These are phyloP conservation scores for Panicum virgatum DNA, from an alignment of 202 grass and related monocot genomes.

Conservation along the genomic window DNA sequence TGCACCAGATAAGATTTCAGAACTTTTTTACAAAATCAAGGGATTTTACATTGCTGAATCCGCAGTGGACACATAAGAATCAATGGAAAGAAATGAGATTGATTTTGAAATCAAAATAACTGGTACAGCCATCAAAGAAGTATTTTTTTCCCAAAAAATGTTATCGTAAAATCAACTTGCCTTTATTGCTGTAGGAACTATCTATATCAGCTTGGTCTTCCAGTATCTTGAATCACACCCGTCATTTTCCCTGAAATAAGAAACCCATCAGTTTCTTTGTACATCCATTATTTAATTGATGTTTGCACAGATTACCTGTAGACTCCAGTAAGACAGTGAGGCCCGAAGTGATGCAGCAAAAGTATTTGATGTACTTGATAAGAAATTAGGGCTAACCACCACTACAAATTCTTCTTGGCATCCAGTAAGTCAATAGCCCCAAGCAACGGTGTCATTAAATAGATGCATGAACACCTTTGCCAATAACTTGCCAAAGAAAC, in stretches of 20 bases:
- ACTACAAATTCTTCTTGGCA: conserved; percentile 70
- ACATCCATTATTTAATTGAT: conserved; percentile 17
- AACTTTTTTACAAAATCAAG: no score
- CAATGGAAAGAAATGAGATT: no score
- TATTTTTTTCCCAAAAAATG: not conserved
- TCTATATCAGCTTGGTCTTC: conserved; percentile 58
- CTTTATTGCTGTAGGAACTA: conserved; percentile 65
- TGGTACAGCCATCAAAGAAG: no score
- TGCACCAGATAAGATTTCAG: no score
- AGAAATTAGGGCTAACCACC: conserved; percentile 50
- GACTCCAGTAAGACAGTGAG: conserved; percentile 58
- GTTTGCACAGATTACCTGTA: conserved; percentile 41
- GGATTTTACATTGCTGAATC: no score
- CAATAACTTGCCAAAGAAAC: conserved; percentile 21
- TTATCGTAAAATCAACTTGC: conserved; percentile 23
- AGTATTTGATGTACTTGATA: conserved; percentile 51
- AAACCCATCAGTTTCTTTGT: conserved; percentile 37
- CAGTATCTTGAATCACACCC: conserved; percentile 63
- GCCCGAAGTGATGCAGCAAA: conserved; percentile 53
- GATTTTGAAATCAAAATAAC: no score
- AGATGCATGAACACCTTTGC: conserved; percentile 35
- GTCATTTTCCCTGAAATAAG: conserved; percentile 52
- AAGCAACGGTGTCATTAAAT: conserved; percentile 40
- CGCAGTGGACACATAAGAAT: no score
- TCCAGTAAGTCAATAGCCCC: conserved; percentile 47